phyloP scores from a whole-genome alignment of 1,284 basidiomycete genomes.

The Neonothopanus nambi region DNA sequence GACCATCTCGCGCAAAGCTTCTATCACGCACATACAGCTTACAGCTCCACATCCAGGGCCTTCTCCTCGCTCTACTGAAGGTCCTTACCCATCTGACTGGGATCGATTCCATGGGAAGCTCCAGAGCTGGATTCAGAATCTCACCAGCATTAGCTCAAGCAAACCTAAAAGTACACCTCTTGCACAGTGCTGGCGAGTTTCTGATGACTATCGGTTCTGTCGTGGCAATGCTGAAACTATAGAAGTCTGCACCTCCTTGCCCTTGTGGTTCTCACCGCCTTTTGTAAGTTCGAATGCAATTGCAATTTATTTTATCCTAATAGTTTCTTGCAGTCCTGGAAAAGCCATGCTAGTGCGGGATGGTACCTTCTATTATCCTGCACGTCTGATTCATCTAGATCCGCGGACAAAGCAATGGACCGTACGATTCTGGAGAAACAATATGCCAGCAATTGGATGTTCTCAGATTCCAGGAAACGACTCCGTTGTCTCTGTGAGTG shows the following conservation, averaged over 20 bases:
- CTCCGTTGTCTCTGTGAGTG: background rate
- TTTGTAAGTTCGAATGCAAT: conserved; percentile 23
- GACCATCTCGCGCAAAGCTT: background rate
- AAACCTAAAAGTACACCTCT: background rate
- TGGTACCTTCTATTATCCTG: conserved; percentile 26
- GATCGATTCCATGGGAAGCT: background rate
- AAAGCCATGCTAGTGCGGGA: conserved; percentile 15
- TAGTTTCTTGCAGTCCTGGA: background rate
- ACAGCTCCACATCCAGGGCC: background rate
- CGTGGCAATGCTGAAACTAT: background rate
- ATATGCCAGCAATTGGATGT: background rate
- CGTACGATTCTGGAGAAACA: background rate
- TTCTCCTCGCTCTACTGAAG: background rate
- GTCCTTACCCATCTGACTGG: background rate
- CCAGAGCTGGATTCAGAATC: background rate
- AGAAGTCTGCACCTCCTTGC: background rate
- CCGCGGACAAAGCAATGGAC: background rate
- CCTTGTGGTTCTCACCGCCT: background rate
- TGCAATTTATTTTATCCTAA: background rate
- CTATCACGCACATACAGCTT: background rate
- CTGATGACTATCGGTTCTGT: background rate
- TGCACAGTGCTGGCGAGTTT: background rate
- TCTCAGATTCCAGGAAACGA: background rate
- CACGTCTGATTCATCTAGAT: conserved; percentile 10
- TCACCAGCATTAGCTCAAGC: too few relatives aligned